These are phyloP conservation scores for Lasiodiplodia citricola DNA, from an alignment of 2,329 filamentous ascomycete genomes.

Conservation along the genomic window DNA sequence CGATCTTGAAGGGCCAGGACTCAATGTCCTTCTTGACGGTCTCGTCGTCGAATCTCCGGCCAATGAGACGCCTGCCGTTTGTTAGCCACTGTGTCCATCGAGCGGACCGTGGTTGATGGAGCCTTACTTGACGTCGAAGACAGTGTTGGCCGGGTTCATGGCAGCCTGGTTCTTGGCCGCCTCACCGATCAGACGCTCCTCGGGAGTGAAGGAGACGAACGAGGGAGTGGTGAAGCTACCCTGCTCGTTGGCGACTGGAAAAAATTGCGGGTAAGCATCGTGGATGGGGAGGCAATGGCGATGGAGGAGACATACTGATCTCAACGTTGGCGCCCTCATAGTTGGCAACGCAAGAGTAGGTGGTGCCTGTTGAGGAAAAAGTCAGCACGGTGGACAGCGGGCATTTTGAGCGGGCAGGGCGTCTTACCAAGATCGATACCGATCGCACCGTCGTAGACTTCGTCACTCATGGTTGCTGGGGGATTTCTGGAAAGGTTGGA, in stretches of 20 bases:
- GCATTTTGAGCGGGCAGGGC: constrained; percentile 24
- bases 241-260: constrained; percentile 93
- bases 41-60: constrained; percentile 91
- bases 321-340: constrained; percentile 99
- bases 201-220: constrained; percentile 98
- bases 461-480: constrained; percentile 79
- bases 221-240: constrained; percentile 98
- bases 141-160: constrained; percentile 97
- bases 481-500: constrained; percentile 34
- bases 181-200: constrained; percentile 99
- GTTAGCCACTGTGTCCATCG: constrained; percentile 36
- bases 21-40: constrained; percentile 99
- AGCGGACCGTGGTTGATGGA: not conserved
- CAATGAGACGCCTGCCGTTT: constrained; percentile 83
- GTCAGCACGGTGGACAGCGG: constrained; percentile 34
- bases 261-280: constrained; percentile 29
- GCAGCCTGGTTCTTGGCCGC: constrained; percentile 99
- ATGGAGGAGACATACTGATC: constrained; percentile 71
- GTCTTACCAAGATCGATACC: constrained; percentile 97
- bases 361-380: constrained; percentile 72
- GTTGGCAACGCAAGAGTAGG: constrained; percentile 99
- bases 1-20: constrained; percentile 99
- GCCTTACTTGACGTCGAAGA: constrained; percentile 96
- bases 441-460: constrained; percentile 99
- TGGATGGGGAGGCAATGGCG: constrained; percentile 14